These are phyloP conservation scores for Eutrema heterophyllum DNA, from an alignment of 345 rosid species.

Conservation along the genomic window DNA sequence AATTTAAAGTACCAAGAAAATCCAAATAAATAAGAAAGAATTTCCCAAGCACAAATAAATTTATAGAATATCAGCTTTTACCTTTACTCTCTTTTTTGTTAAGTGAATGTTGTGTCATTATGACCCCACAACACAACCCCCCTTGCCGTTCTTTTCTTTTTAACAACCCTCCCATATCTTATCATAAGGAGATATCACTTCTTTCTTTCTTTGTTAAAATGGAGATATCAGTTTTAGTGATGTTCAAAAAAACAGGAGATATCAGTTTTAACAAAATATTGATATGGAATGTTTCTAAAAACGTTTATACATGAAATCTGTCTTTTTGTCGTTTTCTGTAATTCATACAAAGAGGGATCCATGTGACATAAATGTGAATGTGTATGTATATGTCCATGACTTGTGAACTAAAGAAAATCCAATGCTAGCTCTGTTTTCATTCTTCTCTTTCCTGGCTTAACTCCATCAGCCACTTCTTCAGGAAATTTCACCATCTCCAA, in stretches of 20 bases:
- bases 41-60: background rate
- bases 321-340: conserved; percentile 16
- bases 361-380: background rate
- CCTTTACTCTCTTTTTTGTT: background rate
- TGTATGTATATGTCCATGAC: background rate
- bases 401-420: background rate
- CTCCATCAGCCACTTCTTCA: background rate
- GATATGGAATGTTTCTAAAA: background rate
- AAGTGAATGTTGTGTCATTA: conserved; percentile 23
- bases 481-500: no score
- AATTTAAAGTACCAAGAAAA: background rate
- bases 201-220: background rate
- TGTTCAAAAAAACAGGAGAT: no score
- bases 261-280: background rate
- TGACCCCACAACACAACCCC: conserved; percentile 11
- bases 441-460: background rate
- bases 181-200: background rate
- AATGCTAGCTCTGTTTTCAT: background rate
- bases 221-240: background rate
- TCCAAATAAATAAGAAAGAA: background rate
- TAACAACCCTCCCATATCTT: background rate
- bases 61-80: background rate
- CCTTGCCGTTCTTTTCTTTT: conserved; percentile 1
- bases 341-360: background rate
- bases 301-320: background rate